Evolutionary conservation across 108 stramenopile species (phyloP), one percentile per base, ranked within the genome.

Genomic region (Chaetoceros tenuissimus): DNA sequence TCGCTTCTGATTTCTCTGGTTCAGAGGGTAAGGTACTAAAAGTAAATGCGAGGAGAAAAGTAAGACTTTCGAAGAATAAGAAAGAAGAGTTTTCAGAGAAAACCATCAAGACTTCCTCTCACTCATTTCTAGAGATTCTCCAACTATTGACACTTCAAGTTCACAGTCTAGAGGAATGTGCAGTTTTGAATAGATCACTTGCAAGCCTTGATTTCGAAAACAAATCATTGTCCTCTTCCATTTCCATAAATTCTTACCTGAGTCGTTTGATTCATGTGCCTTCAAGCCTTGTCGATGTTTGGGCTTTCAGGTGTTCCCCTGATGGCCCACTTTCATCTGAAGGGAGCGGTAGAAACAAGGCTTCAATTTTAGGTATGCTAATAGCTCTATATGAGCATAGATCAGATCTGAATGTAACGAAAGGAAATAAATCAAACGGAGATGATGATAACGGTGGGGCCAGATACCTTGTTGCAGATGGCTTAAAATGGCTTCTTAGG

Each of bases 311-410:
- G 17, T 79, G 77, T 46, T 70, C 64, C 24, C 84, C 79, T 16
- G 68, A 79, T 23, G 86, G 90, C 3, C 90, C 90, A 0, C 48
- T 92, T 27, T 72, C 80, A 17, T 88, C 86, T 17, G 71, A 64
- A 60, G 90, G 90, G 34, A 86, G 79, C 50, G 90, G 90, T 10
- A 67, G 73, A 31, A 78, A 81, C 18, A 72, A 86, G 28, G 90
- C 86, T 22, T 86, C 86, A 21, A 74, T 86, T 55, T 69, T 92
- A 24, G 90, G 90, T n/a, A 66, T 92, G 17, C 60, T 87, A 34
- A 84, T 92, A 73, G 84, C 86, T 1, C 61, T 92, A n/a, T 92
- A 88, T 65, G 90, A 92, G 57, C 80, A 92, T 55, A 68, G 90
- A 58, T 60, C 74, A n/a, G 75, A 77, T 54, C 74, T 74, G 53